Base-by-base conservation (phyloP, 768 basidiomycete genomes). In the Suillus decipiens region DNA sequence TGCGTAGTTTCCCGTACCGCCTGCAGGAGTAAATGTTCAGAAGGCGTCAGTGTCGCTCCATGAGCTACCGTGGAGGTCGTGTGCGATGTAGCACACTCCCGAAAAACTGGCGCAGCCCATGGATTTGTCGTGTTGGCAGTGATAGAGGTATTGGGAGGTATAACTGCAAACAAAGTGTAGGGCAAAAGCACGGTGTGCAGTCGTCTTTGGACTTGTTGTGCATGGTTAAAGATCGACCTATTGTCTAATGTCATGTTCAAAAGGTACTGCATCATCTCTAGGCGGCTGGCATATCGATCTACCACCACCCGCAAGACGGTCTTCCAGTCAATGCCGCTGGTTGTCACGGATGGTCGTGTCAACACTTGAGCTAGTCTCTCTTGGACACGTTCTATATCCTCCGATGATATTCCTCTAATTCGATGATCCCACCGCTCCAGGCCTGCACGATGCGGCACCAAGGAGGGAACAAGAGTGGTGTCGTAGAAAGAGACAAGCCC, bases 241-340 rank as follows among this genome's bases (percentile, higher is more conserved):
- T 73, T 63, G 6, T 71, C 42, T 1, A 41, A 12, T 6, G 41
- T 57, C 42, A 61, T 50, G 48, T 75, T 73, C 7, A 83, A 71
- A 33, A 80, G 69, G 63, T 79, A 71, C 17, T 70, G 76, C 7
- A 81, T 64, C n/a, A 77, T 61, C 58, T 82, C 79, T 15, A 85
- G 71, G 24, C 83, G 70, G 17, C 74, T 77, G 9, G 73, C 73
- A 60, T 80, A 81, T 10, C 81, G 78, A 42, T 82, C 75, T 6
- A 75, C 70, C 22, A 83, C 68, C 36, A 78, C 73, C 12, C 73
- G 72, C 17, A 77, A 66, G 45, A 82, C 68, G 2, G 73, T 73
- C 34, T 68, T 67, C 83, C 83, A 83, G 65, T 85, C 81, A 3
- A 82, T 62, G 0, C 74, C 75, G 59, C 77, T 81, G 2, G 65